phyloP scores from a whole-genome alignment of 495 filamentous ascomycete genomes.

The Aspergillus nidulans region DNA sequence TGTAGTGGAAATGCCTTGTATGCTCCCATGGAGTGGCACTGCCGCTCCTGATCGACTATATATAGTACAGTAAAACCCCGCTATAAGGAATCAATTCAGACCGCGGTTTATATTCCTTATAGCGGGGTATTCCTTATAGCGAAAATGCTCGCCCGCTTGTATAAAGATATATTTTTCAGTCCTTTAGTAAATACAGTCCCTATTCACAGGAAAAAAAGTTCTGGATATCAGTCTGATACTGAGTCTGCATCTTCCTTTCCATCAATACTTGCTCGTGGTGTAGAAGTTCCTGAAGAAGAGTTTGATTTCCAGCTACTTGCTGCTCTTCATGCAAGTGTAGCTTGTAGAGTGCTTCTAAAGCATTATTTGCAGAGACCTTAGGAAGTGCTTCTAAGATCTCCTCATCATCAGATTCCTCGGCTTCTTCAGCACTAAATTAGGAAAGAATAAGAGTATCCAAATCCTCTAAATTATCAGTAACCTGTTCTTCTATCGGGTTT shows the following conservation, averaged over 20 bases:
- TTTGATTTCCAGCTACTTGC: slow-evolving; percentile 3
- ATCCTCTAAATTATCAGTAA: slow-evolving; percentile 6
- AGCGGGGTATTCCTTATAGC: neutral
- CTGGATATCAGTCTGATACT: too few relatives aligned
- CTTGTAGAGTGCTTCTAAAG: slow-evolving; percentile 15
- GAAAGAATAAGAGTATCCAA: slow-evolving; percentile 3
- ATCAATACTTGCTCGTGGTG: too few relatives aligned
- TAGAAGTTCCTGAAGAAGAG: too few relatives aligned
- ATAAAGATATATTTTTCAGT: neutral
- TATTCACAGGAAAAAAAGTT: too few relatives aligned
- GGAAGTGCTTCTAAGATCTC: neutral
- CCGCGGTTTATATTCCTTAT: neutral
- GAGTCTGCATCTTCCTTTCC: too few relatives aligned
- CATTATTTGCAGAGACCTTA: neutral
- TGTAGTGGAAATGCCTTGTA: too few relatives aligned
- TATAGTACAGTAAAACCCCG: slow-evolving; percentile 1
- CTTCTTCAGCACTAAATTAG: too few relatives aligned
- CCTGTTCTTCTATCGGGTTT: slow-evolving; percentile 12
- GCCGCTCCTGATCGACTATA: too few relatives aligned
- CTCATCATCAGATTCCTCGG: slow-evolving; percentile 10
- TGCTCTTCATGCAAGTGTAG: too few relatives aligned
- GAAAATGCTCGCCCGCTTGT: neutral
- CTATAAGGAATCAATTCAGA: neutral
- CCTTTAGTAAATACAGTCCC: too few relatives aligned
- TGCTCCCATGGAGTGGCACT: too few relatives aligned